These are phyloP conservation scores for Lactarius akahatsu DNA, from an alignment of 768 basidiomycete genomes.

Conservation along the genomic window DNA sequence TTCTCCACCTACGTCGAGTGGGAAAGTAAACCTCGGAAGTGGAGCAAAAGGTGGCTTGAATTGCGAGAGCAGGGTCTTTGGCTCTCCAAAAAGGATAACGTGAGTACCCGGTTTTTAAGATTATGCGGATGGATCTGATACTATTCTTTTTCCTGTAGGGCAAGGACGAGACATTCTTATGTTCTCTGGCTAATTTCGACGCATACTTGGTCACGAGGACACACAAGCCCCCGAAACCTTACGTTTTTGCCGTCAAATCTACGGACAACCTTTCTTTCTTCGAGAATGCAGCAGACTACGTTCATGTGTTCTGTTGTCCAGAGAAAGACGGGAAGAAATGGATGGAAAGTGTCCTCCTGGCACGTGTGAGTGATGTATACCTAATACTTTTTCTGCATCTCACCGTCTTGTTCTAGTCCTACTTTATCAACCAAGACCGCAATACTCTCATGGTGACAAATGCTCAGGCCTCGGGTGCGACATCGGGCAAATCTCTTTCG, in stretches of 20 bases:
- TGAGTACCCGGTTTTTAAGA: conserved; percentile 39
- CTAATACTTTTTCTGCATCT: conserved; percentile 6
- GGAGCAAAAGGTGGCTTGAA: conserved; percentile 90
- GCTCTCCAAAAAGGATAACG: conserved; percentile 87
- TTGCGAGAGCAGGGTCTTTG: conserved; percentile 84
- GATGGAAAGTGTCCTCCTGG: conserved; percentile 78
- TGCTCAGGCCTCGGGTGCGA: conserved; percentile 21
- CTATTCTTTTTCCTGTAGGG: conserved; percentile 47
- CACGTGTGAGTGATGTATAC: conserved; percentile 59
- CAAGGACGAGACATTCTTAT: conserved; percentile 80
- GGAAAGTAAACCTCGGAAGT: conserved; percentile 91
- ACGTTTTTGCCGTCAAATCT: conserved; percentile 84
- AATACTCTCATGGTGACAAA: conserved; percentile 58
- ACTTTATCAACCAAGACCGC: conserved; percentile 78
- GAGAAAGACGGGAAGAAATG: conserved; percentile 71
- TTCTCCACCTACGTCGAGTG: conserved; percentile 74
- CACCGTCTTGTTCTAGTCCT: conserved; percentile 52
- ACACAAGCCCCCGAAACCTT: conserved; percentile 81
- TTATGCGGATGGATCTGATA: neutral
- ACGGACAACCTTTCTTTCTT: conserved; percentile 84
- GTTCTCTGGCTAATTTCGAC: conserved; percentile 87
- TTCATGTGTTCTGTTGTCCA: conserved; percentile 81
- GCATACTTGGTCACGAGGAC: conserved; percentile 75
- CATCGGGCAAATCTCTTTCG: conserved; percentile 37
- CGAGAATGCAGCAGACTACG: conserved; percentile 83